These are phyloP conservation scores for Paramecium tetraurelia DNA, from an alignment of 73 alveolate genomes.

Conservation along the genomic window DNA sequence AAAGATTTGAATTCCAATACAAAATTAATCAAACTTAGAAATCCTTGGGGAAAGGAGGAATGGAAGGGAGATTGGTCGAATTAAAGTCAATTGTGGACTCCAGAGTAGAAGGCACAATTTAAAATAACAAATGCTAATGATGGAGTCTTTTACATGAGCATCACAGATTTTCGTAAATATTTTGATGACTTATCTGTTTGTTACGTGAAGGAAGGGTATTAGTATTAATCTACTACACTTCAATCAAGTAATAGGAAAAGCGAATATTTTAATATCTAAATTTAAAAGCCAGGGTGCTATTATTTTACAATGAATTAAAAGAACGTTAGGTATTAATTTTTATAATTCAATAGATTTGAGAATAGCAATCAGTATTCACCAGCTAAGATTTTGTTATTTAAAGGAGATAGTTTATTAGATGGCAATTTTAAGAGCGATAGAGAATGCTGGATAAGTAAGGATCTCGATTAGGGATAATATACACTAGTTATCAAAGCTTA, in stretches of 20 bases:
- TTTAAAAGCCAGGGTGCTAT: neutral
- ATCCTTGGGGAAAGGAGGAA: conserved; percentile 34
- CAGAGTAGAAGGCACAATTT: conserved; percentile 67
- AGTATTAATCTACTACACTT: neutral
- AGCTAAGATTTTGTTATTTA: neutral
- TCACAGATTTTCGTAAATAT: neutral
- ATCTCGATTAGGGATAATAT: neutral
- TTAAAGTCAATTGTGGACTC: conserved; percentile 86
- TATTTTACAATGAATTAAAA: neutral
- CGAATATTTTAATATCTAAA: neutral
- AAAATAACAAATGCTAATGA: neutral
- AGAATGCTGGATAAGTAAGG: neutral
- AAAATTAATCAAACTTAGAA: neutral
- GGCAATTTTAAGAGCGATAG: neutral
- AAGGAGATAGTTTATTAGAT: neutral
- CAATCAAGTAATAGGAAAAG: neutral
- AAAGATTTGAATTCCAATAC: neutral
- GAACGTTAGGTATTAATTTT: neutral
- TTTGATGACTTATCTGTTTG: conserved; percentile 11
- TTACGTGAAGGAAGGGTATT: neutral
- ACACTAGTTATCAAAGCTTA: neutral
- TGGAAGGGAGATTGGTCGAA: conserved; percentile 95
- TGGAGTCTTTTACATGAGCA: conserved; percentile 3
- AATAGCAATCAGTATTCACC: neutral
- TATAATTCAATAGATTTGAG: neutral